Evolutionary conservation across 2,329 filamentous ascomycete genomes (phyloP).

Genomic region (Aspergillus transmontanensis): DNA sequence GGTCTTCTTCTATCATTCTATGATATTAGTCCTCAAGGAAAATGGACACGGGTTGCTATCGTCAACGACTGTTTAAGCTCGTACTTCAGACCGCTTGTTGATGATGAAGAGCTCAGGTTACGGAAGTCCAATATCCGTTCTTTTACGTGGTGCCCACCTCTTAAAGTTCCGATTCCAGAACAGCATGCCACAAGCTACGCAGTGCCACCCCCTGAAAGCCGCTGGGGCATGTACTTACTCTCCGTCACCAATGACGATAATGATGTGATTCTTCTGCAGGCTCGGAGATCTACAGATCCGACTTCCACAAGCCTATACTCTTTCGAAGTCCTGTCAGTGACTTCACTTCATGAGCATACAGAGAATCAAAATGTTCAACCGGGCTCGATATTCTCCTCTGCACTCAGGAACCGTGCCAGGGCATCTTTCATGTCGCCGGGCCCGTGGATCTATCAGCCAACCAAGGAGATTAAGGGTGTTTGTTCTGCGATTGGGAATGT

Average conservation of each 20-base stretch:
- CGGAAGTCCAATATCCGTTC: constrained; percentile 40
- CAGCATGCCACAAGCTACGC: constrained; percentile 2
- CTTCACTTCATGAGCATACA: constrained; percentile 18
- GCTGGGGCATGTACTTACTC: constrained; percentile 41
- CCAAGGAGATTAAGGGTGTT: background rate
- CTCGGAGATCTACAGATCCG: constrained; percentile 17
- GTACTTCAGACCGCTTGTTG: constrained; percentile 37
- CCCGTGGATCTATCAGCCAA: constrained; percentile 30
- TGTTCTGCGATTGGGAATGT: constrained; percentile 27
- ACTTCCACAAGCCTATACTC: constrained; percentile 17
- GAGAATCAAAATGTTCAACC: constrained; percentile 20
- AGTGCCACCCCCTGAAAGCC: constrained; percentile 22
- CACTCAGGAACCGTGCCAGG: constrained; percentile 28
- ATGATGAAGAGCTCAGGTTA: constrained; percentile 25
- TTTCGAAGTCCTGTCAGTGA: constrained; percentile 30
- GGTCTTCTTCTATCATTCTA: constrained; percentile 61
- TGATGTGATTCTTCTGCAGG: constrained; percentile 36
- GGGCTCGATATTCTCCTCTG: constrained; percentile 33
- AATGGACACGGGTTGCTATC: constrained; percentile 57
- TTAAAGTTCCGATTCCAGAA: constrained; percentile 23
- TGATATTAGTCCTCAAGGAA: constrained; percentile 50
- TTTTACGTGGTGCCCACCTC: constrained; percentile 45
- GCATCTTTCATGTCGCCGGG: constrained; percentile 35
- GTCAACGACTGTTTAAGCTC: constrained; percentile 52
- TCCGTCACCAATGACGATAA: constrained; percentile 43